These are phyloP conservation scores for Phallus indusiatus DNA, from an alignment of 768 basidiomycete species.

Conservation along the genomic window DNA sequence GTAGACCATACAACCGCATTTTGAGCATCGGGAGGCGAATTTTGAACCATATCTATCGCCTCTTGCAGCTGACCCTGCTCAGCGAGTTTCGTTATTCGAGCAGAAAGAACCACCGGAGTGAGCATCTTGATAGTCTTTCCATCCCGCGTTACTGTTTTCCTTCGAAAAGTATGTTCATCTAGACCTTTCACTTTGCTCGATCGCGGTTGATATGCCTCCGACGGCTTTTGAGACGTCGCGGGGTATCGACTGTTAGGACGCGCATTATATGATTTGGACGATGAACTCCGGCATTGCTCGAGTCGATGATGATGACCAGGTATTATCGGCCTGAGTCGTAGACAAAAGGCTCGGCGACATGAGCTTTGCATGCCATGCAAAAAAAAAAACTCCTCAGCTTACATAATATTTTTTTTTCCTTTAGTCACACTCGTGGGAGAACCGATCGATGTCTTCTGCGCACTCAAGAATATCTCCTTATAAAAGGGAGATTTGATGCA, in stretches of 20 bases:
- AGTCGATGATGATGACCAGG: background rate
- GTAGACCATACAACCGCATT: conserved; percentile 76
- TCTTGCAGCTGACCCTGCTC: conserved; percentile 45
- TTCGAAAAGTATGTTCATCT: background rate
- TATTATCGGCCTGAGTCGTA: background rate
- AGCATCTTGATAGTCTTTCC: background rate
- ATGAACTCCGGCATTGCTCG: background rate
- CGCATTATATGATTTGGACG: background rate
- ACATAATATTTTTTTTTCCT: no score
- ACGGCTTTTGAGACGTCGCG: background rate
- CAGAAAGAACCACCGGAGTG: conserved; percentile 13
- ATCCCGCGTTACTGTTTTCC: background rate
- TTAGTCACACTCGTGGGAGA: background rate
- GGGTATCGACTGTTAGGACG: background rate
- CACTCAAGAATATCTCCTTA: background rate
- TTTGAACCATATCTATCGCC: conserved; percentile 60
- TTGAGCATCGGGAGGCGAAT: conserved; percentile 61
- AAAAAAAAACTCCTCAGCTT: no score
- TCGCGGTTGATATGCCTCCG: background rate
- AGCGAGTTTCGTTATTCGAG: conserved; percentile 30
- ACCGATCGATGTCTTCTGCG: background rate
- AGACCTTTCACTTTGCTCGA: background rate
- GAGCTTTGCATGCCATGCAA: background rate
- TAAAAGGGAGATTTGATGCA: background rate
- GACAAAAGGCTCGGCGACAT: background rate